Evolutionary conservation across 208 protist genomes (phyloP).

Genomic region (Trypanosoma congolense): DNA sequence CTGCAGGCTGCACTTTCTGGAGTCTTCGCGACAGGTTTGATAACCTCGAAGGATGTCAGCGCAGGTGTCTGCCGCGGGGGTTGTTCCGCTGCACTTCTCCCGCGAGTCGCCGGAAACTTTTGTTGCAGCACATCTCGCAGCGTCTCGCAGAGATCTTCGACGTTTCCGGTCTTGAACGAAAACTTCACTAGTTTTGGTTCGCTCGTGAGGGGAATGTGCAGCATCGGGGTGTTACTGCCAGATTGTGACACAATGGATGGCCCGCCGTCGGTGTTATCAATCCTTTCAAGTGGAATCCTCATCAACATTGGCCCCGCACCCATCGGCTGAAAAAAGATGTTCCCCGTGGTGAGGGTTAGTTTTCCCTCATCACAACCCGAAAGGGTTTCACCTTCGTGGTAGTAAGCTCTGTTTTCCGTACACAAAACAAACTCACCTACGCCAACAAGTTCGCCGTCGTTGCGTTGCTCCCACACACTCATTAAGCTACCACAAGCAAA

Average conservation of each 20-base stretch:
- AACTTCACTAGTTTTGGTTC: conserved; percentile 32
- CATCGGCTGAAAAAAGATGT: conserved; percentile 44
- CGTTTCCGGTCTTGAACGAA: conserved; percentile 59
- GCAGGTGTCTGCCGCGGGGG: too few species aligned
- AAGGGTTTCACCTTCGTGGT: conserved; percentile 52
- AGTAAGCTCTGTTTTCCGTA: conserved; percentile 31
- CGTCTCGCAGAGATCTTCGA: conserved; percentile 37
- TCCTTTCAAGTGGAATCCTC: conserved; percentile 45
- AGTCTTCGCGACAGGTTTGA: not conserved
- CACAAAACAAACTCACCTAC: conserved; percentile 53
- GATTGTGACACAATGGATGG: conserved; percentile 31
- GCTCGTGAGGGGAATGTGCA: conserved; percentile 49
- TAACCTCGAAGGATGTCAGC: not conserved
- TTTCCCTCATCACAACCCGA: conserved; percentile 58
- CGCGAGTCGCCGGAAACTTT: conserved; percentile 30
- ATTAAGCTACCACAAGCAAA: too few species aligned
- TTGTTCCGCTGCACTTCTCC: too few species aligned
- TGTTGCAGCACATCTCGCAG: conserved; percentile 36
- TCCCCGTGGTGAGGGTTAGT: conserved; percentile 56
- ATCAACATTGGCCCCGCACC: conserved; percentile 20
- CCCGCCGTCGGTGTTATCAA: conserved; percentile 23
- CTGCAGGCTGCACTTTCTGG: not conserved
- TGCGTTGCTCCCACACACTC: conserved; percentile 50
- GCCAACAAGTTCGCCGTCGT: conserved; percentile 15
- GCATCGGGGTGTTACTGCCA: conserved; percentile 55